Evolutionary conservation across 1,139 yeast species (phyloP).

Genomic region (Candida pseudoviswanathii): DNA sequence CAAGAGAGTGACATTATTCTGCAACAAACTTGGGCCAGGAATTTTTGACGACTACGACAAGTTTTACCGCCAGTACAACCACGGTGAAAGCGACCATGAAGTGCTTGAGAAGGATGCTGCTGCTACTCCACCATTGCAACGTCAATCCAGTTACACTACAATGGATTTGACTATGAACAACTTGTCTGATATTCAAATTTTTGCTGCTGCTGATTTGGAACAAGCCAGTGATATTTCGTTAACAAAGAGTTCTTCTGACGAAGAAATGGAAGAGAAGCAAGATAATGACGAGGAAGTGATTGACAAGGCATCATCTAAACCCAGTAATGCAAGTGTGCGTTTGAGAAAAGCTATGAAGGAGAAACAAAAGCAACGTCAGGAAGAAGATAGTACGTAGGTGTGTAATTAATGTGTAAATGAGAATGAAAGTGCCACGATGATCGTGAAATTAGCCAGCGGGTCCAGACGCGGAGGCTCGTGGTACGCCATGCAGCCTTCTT

Average conservation of each 20-base stretch:
- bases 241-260: constrained; percentile 12
- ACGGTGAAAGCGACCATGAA: constrained; percentile 13
- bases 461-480: not conserved
- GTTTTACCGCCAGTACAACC: constrained; percentile 33
- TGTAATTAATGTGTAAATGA: not conserved
- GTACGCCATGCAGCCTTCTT: too few relatives aligned
- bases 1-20: constrained; percentile 61
- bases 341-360: constrained; percentile 14
- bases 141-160: constrained; percentile 14
- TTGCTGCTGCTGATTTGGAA: constrained; percentile 27
- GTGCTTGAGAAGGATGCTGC: not conserved
- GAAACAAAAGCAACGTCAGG: constrained; percentile 4
- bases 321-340: constrained; percentile 3
- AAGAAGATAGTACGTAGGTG: not conserved
- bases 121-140: constrained; percentile 5
- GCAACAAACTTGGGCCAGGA: constrained; percentile 75
- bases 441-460: not conserved
- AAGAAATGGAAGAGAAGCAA: constrained; percentile 8
- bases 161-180: constrained; percentile 20
- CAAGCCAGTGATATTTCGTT: constrained; percentile 10
- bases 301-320: not conserved
- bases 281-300: not conserved
- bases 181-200: constrained; percentile 37
- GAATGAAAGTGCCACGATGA: not conserved
- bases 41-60: constrained; percentile 65